Conservation (phyloP, 2,329 filamentous ascomycete genomes). For the Didymella lethalis region DNA sequence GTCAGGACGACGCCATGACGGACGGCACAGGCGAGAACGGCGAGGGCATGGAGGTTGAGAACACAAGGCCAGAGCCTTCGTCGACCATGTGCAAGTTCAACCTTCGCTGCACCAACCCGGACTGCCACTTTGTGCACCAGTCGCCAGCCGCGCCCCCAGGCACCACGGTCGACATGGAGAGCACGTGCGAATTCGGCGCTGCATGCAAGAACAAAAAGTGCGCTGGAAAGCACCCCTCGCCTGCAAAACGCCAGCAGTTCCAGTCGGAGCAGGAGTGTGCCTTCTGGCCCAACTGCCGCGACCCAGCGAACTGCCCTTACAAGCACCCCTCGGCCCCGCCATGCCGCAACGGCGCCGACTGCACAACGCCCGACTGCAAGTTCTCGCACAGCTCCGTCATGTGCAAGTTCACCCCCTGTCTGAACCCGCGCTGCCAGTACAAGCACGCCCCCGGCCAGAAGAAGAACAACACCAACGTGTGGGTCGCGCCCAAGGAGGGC, state of each 20-base stretch:
- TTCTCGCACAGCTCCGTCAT: conserved; percentile 86
- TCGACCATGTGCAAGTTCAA: conserved; percentile 89
- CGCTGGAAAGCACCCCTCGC: conserved; percentile 88
- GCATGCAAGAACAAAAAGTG: conserved; percentile 98
- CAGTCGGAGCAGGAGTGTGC: conserved; percentile 87
- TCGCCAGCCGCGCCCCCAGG: conserved; percentile 86
- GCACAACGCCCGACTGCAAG: conserved; percentile 80
- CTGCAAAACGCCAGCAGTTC: conserved; percentile 78
- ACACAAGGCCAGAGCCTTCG: conserved; percentile 64
- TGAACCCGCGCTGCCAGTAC: conserved; percentile 86
- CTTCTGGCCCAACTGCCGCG: conserved; percentile 91
- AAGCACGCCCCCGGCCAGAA: conserved; percentile 90
- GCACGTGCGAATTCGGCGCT: conserved; percentile 83
- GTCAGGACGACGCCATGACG: conserved; percentile 50
- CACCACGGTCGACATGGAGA: conserved; percentile 77
- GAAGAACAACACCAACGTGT: conserved; percentile 81
- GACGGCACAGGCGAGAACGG: conserved; percentile 51
- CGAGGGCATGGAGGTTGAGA: conserved; percentile 68
- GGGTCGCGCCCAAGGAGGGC: conserved; percentile 68
- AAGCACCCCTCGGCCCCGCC: conserved; percentile 85
- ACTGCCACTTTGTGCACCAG: conserved; percentile 94
- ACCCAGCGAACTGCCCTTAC: conserved; percentile 80
- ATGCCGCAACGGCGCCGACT: conserved; percentile 91
- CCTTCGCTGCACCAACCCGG: conserved; percentile 82
- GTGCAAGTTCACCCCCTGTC: conserved; percentile 91